Evolutionary conservation across 257 asterid species (phyloP), one percentile per base, ranked within the genome.

Genomic region (Capsicum chinense): DNA sequence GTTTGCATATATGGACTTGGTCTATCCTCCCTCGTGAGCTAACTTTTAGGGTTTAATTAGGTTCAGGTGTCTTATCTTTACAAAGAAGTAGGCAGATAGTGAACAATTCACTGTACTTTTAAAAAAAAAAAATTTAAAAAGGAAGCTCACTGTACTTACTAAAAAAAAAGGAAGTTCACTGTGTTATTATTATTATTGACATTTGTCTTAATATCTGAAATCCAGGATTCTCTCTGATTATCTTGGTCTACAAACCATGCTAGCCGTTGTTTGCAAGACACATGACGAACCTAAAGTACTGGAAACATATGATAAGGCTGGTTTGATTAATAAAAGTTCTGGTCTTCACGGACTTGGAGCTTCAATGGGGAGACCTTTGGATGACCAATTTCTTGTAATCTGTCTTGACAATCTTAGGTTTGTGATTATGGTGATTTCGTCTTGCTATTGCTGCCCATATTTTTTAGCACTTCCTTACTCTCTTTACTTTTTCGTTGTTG

Each of bases 201-300:
- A 44, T 44, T 44, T 44, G 48, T 44, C 48, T 44, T 44, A 5
- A 44, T 44, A 6, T 44, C 48, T 85, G 86, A 84, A 82, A 83
- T 78, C 19, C 85, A 95, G 98, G 87, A 87, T 92, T 85, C 93
- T 95, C 59, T 89, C 98, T 0, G 90, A 91, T 83, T 95, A 90
- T 87, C 86, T 93, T 93, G 98, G 97, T 33, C 84, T 47, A 56
- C 97, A 95, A 60, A 90, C 91, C 33, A 93, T 95, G 98, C 88
- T 92, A 59, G 92, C 97, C 48, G 86, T 93, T 85, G 98, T 95
- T 76, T 95, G 97, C 97, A 92, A 89, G 90, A 88, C 96, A 0
- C 73, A 87, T 56, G 88, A 88, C 56, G 94, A 97, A 64, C 91
- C 88, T 74, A 92, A 87, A 83, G 91, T 89, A 80, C 89, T 95